Evolutionary conservation across 2,329 filamentous ascomycete species (phyloP).

Genomic region (Grosmannia clavigera): DNA sequence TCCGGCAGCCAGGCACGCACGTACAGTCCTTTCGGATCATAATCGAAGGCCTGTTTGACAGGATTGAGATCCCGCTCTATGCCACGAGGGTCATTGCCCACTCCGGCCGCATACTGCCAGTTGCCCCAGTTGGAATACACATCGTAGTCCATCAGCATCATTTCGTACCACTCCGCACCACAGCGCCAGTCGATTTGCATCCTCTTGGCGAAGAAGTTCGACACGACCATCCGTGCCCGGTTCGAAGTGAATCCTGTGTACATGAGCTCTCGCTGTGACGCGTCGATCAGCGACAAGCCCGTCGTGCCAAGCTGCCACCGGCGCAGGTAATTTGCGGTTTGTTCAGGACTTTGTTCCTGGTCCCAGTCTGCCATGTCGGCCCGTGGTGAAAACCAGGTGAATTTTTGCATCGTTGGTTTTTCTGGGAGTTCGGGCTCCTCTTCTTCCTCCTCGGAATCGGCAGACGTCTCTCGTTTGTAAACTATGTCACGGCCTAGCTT

Average conservation of each 20-base stretch:
- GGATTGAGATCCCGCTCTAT: constrained; percentile 68
- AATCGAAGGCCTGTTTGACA: constrained; percentile 68
- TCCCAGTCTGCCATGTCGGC: constrained; percentile 18
- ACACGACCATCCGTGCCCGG: constrained; percentile 63
- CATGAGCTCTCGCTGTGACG: constrained; percentile 60
- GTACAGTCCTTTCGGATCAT: constrained; percentile 58
- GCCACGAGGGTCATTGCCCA: constrained; percentile 66
- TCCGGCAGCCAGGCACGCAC: constrained; percentile 65
- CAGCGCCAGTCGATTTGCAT: constrained; percentile 67
- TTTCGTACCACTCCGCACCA: constrained; percentile 66
- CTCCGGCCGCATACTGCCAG: constrained; percentile 71
- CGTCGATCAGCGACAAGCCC: constrained; percentile 67
- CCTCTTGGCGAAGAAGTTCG: constrained; percentile 61
- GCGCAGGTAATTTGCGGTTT: constrained; percentile 36
- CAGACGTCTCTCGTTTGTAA: neutral
- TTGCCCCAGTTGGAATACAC: constrained; percentile 68
- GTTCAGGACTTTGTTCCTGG: constrained; percentile 28
- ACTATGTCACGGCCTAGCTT: neutral
- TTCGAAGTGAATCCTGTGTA: constrained; percentile 71
- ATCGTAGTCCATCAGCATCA: constrained; percentile 63
- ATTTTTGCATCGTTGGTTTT: constrained; percentile 4
- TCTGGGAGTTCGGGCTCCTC: neutral
- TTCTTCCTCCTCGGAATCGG: neutral
- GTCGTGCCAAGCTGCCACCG: constrained; percentile 56
- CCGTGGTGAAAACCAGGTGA: constrained; percentile 34